phyloP scores from a whole-genome alignment of 2,329 filamentous ascomycete species.

The Tolypocladium capitatum region DNA sequence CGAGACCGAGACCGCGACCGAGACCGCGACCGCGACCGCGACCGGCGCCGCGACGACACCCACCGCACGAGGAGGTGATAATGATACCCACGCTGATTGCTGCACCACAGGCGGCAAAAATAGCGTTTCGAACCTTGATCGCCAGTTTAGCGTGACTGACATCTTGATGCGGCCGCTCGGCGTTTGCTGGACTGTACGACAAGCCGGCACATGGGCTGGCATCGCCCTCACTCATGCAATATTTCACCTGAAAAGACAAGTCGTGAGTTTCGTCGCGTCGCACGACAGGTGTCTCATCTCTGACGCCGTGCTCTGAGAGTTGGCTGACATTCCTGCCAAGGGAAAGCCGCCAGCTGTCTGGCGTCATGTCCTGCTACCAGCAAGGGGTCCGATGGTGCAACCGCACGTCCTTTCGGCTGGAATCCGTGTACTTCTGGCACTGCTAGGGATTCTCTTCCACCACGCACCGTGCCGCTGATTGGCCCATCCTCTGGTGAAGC shows the following conservation, averaged over 20 bases:
- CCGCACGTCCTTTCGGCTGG: not conserved
- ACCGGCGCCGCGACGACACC: constrained; percentile 7
- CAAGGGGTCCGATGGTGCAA: constrained; percentile 1
- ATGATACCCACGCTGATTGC: not conserved
- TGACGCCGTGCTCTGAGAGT: not conserved
- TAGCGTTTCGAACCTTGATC: not conserved
- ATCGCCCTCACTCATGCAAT: not conserved
- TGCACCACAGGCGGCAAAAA: not conserved
- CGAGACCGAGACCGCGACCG: constrained; percentile 17
- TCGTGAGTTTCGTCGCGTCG: not conserved
- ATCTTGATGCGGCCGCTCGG: not conserved
- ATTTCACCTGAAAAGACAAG: not conserved
- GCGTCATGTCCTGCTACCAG: not conserved
- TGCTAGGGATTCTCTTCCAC: not conserved
- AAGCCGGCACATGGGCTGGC: not conserved
- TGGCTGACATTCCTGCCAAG: not conserved
- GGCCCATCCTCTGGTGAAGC: not conserved
- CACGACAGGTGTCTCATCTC: constrained; percentile 1
- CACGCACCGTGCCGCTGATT: not conserved
- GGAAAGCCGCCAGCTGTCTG: constrained; percentile 2
- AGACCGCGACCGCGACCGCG: constrained; percentile 11
- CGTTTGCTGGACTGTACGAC: not conserved
- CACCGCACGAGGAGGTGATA: constrained; percentile 3
- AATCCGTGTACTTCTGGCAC: not conserved
- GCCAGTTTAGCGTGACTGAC: not conserved